Evolutionary conservation across 108 stramenopile genomes (phyloP).

Genomic region (Stephanodiscus triporus): DNA sequence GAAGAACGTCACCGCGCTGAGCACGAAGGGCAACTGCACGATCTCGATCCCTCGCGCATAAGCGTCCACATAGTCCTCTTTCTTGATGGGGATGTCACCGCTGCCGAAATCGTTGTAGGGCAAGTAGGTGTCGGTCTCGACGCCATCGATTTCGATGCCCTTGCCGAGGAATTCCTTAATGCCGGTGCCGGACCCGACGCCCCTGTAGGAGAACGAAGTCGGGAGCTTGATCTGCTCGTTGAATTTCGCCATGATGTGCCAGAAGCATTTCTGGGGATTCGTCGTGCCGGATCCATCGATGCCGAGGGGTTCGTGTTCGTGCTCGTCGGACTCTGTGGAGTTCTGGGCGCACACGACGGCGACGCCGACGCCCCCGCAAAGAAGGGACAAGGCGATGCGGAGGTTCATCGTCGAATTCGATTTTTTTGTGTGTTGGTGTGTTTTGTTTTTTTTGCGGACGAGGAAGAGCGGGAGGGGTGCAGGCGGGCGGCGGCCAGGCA

Average conservation of each 20-base stretch:
- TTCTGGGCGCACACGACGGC: neutral
- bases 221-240: slow-evolving; percentile 63
- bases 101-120: slow-evolving; percentile 72
- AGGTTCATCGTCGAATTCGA: slow-evolving; percentile 4
- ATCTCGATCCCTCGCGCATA: slow-evolving; percentile 37
- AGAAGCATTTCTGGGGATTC: slow-evolving; percentile 87
- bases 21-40: slow-evolving; percentile 77
- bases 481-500: no score
- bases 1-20: slow-evolving; percentile 80
- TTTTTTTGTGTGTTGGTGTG: no score
- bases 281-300: slow-evolving; percentile 90
- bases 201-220: slow-evolving; percentile 83
- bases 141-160: slow-evolving; percentile 33
- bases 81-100: slow-evolving; percentile 89
- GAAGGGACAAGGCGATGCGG: neutral
- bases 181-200: slow-evolving; percentile 82
- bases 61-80: no score
- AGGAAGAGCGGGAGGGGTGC: no score
- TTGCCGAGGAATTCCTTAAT: slow-evolving; percentile 76
- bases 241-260: slow-evolving; percentile 76
- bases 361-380: neutral
- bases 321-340: no score
- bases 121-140: slow-evolving; percentile 16
- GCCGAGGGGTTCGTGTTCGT: neutral
- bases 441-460: no score